Conservation (phyloP, 2,329 filamentous ascomycete genomes). For the Keithomyces neogunnii region DNA sequence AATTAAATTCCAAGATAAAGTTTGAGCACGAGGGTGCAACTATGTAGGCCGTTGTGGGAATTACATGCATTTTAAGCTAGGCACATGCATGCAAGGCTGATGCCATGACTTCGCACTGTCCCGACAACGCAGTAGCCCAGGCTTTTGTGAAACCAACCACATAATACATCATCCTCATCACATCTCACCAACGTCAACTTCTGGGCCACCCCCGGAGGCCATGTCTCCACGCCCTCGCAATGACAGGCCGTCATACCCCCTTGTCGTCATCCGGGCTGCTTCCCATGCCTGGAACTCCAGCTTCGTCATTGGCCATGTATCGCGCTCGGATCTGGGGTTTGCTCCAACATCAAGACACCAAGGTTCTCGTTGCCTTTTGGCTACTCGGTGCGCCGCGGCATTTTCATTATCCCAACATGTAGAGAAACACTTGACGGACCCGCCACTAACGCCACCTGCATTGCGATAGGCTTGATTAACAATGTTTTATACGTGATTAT, state of each 20-base stretch:
- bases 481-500: constrained; percentile 98
- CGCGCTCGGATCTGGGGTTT: constrained; percentile 53
- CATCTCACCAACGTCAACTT: not conserved
- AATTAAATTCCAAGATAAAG: too few species aligned
- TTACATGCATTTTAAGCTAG: too few species aligned
- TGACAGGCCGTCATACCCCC: constrained; percentile 31
- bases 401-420: not conserved
- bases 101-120: too few species aligned
- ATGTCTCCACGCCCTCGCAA: constrained; percentile 10
- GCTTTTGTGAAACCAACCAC: not conserved
- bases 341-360: constrained; percentile 59
- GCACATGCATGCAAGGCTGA: too few species aligned
- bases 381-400: constrained; percentile 61
- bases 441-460: not conserved
- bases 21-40: too few species aligned
- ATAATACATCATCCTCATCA: not conserved
- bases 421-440: not conserved
- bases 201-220: not conserved
- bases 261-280: constrained; percentile 38
- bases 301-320: constrained; percentile 68
- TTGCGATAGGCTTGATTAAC: constrained; percentile 55
- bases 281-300: constrained; percentile 48
- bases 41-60: too few species aligned
- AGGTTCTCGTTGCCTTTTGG: constrained; percentile 81
- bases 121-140: too few species aligned